phyloP scores from a whole-genome alignment of 768 basidiomycete genomes.

The Amanita muscaria region DNA sequence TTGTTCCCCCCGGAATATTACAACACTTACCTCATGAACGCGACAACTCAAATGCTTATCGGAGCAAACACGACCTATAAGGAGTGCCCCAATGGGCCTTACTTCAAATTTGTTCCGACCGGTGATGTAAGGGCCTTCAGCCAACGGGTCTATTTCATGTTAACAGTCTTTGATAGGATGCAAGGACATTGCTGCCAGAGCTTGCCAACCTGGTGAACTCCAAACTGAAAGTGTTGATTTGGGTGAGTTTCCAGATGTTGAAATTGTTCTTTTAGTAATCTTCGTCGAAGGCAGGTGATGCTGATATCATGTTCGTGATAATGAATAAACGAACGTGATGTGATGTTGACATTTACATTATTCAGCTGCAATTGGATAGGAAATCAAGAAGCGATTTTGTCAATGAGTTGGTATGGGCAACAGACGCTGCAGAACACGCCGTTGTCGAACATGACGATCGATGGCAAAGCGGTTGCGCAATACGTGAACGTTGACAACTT shows the following conservation, averaged over 20 bases:
- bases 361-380: constrained; percentile 41
- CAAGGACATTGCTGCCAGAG: constrained; percentile 44
- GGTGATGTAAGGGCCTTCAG: constrained; percentile 39
- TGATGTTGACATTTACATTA: background rate
- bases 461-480: constrained; percentile 43
- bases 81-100: constrained; percentile 40
- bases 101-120: constrained; percentile 34
- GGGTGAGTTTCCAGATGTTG: constrained; percentile 27
- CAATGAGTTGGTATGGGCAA: constrained; percentile 41
- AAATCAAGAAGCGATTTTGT: constrained; percentile 31
- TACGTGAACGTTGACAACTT: constrained; percentile 61
- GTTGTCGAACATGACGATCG: constrained; percentile 48
- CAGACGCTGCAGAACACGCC: constrained; percentile 25
- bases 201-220: constrained; percentile 39
- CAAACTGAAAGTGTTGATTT: constrained; percentile 32
- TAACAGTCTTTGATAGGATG: constrained; percentile 29
- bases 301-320: constrained; percentile 40
- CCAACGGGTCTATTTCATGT: background rate
- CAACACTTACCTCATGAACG: constrained; percentile 32
- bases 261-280: constrained; percentile 14
- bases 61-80: constrained; percentile 42
- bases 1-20: constrained; percentile 53
- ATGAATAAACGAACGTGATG: background rate
- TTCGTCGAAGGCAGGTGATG: constrained; percentile 32
- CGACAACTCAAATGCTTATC: constrained; percentile 32